Evolutionary conservation across 176 grass and related monocot genomes (phyloP).

Genomic region (Ensete ventricosum): DNA sequence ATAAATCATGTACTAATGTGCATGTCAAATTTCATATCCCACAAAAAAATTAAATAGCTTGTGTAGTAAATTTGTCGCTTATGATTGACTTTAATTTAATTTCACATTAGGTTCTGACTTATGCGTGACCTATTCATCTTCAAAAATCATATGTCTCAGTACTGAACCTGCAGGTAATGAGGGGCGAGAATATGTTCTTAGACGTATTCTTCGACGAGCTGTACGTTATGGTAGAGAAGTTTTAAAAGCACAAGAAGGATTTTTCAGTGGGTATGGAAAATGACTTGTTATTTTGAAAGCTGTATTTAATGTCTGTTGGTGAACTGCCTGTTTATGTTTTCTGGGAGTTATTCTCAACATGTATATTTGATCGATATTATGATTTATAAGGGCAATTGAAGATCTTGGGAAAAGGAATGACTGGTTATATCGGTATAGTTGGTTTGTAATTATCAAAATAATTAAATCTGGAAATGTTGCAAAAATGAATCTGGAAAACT

Average conservation of each 20-base stretch:
- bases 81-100: neutral
- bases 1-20: no score
- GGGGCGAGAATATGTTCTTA: constrained; percentile 90
- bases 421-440: no score
- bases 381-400: no score
- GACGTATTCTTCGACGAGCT: constrained; percentile 82
- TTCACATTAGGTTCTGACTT: neutral
- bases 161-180: constrained; percentile 57
- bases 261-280: constrained; percentile 60
- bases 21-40: no score
- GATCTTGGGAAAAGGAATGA: no score
- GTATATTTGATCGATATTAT: no score
- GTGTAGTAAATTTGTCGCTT: no score
- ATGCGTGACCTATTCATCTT: neutral
- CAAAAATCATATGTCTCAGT: neutral
- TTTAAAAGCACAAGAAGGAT: constrained; percentile 59
- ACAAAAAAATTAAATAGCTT: no score
- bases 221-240: constrained; percentile 88
- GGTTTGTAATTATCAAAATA: no score
- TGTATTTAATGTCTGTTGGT: neutral
- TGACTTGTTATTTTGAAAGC: neutral
- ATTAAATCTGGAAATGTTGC: no score
- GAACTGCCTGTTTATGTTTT: neutral
- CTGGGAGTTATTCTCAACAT: no score
- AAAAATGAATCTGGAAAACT: neutral